Base-by-base conservation (phyloP, 2,329 filamentous ascomycete species). In the Fusarium poae region DNA sequence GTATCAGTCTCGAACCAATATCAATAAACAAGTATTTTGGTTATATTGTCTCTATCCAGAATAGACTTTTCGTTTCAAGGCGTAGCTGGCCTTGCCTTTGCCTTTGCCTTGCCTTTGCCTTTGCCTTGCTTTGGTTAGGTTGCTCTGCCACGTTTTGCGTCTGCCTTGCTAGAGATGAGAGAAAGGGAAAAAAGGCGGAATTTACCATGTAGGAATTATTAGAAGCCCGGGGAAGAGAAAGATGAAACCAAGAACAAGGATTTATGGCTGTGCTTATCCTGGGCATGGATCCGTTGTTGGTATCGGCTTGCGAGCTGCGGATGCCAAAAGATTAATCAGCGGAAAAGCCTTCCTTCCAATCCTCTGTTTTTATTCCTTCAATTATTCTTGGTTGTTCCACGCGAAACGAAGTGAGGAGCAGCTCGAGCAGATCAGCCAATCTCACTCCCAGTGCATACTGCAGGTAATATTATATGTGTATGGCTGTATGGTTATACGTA, bases 201-300 rank as follows among this genome's bases (percentile, higher is more conserved):
- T 43, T 25, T 43, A 43, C 40, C 25, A 18, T 43, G 25, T 12
- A 27, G n/a, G 34, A 40, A 27, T 51, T 13, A 51, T 21, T 21
- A 40, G 34, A n/a, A 51, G 48, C 48, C 34, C 48, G 23, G 50
- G 50, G 44, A 64, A 67, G 48, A 56, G 23, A 40, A 51, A 48
- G 37, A 39, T 69, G 67, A 69, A 69, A 69, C 67, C 27, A 58
- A 67, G 29, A 42, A 62, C 57, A 51, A 37, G 67, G 62, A 46
- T 69, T 34, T n/a, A 44, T 51, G 48, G 30, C 35, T 40, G 59
- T 53, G 65, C 62, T 56, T 58, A 23, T 25, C 25, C 52, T 15
- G 42, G 44, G 48, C 66, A 68, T 58, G 66, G 62, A 57, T 55
- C 52, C 62, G 49, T 55, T 55, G 61, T 50, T 48, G 51, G 62